These are phyloP conservation scores for Asclepias syriaca DNA, from an alignment of 257 asterid genomes.

Conservation along the genomic window DNA sequence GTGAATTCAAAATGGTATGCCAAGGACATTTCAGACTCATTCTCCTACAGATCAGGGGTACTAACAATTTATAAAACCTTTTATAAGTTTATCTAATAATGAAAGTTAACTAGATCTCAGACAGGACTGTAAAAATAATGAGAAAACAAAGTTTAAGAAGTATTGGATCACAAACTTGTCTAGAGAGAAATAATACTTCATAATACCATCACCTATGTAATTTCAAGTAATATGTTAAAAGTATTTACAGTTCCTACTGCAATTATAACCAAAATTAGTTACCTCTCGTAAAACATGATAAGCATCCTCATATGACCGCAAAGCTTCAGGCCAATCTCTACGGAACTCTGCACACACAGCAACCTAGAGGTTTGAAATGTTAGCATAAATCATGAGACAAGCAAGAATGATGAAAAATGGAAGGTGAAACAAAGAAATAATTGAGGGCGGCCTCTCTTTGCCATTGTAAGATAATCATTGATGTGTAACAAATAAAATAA, in stretches of 20 bases:
- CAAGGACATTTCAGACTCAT: background rate
- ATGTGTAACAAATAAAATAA: background rate
- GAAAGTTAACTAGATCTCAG: background rate
- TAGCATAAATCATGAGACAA: constrained; percentile 35
- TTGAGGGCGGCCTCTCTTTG: background rate
- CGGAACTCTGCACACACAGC: constrained; percentile 97
- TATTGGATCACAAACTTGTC: background rate
- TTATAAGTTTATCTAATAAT: too few relatives aligned
- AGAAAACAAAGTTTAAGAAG: too few relatives aligned
- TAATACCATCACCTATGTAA: too few relatives aligned
- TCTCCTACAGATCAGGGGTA: background rate
- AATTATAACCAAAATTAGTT: constrained; percentile 9
- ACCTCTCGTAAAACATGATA: constrained; percentile 88
- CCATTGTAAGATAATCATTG: background rate
- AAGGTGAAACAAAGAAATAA: constrained; percentile 2
- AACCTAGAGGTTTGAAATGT: constrained; percentile 69
- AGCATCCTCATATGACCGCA: constrained; percentile 82
- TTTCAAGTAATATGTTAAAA: background rate
- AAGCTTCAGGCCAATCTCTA: constrained; percentile 95
- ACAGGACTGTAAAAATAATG: background rate
- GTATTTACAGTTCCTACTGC: background rate
- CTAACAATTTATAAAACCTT: background rate
- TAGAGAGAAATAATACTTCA: too few relatives aligned
- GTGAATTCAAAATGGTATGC: background rate
- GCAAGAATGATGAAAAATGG: constrained; percentile 18